Base-by-base conservation (phyloP, 306 rosid species). In the Glycyrrhiza uralensis region DNA sequence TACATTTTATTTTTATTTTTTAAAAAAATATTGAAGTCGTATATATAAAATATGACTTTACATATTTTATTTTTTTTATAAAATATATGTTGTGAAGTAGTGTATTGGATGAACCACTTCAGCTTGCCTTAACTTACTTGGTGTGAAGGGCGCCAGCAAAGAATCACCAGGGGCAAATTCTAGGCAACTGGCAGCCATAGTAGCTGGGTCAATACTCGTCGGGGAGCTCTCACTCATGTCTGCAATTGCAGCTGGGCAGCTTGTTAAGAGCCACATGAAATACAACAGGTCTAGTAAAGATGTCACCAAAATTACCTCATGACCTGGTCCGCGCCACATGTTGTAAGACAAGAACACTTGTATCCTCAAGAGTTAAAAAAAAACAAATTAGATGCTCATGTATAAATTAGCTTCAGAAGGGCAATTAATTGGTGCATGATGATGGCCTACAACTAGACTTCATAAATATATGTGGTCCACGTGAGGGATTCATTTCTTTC, bases 171-270 rank as follows among this genome's bases (percentile, higher is more conserved):
- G 97, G 29, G 67, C 89, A 15, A 92, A 89, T 59, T 81, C 97
- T 4, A 78, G 93, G 76, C 79, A 45, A 29, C 35, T 92, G 38
- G 97, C 97, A 28, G 54, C 84, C 63, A 74, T 92, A 15, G 92
- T 92, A 0, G 96, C 93, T 2, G 97, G 92, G 11, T 69, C 97
- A 11, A 96, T 92, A 10, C 96, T 92, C 0, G 97, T 96, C 0
- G 97, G 83, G 6, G 96, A 92, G 75, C 93, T 92, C 7, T 92
- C 97, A 7, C 92, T 92, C 42, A 81, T 92, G 97, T 86, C 97
- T 11, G 96, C 97, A 46, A 72, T 89, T 5, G 85, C 97, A 9
- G 92, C 97, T 0, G 97, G 97, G 1, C 97, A n/a, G n/a, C n/a
- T n/a, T n/a, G n/a, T n/a, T n/a, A n/a, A n/a, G n/a, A n/a, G n/a